Base-by-base conservation (phyloP, 2,329 filamentous ascomycete genomes). In the Cladosporium sp. region DNA sequence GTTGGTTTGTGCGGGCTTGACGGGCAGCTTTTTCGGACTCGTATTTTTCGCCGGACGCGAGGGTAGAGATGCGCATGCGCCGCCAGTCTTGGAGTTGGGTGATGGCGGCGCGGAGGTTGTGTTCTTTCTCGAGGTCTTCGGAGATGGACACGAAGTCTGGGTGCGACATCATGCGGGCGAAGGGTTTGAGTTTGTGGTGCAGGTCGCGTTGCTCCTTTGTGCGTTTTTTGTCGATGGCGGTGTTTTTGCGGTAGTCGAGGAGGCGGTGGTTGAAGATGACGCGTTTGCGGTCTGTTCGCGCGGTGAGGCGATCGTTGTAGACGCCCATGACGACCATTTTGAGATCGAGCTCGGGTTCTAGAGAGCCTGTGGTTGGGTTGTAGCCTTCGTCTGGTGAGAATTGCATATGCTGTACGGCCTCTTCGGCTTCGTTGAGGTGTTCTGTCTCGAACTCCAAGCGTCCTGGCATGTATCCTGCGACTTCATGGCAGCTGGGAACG, bases 271-370 rank as follows among this genome's bases (percentile, higher is more conserved):
- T 91, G 61, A 98, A 97, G 5, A 98, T 86, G 43, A 97, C 86
- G 72, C 93, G 94, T 71, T 98, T 98, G 39, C 93, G 80, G 62
- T 97, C 92, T 6, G 92, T 92, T 58, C 93, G 84, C 51, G 91
- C 86, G 2, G 91, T 95, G 15, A 98, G 73, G 4, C 91, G 83
- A 51, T 86, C 85, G 64, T 98, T 98, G 75, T 98, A 98, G 43
- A 98, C 95, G 57, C 95, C 90, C 83, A 98, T 96, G 16, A 98
- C 90, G 0, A 90, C 95, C 72, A 97, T 83, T 76, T 98, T 98
- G 39, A 98, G 79, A 57, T 96, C 91, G 78, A 95, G 95, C 68
- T 98, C 93, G 0, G 93, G 90, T 61, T 98, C 93, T 51, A 94
- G 76, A 63, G 94, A 85, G 54, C 88, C 86, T 0, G 90, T 95